A percentile compares a stretch with the other conserved stretches of the same genome.
Conservation (phyloP, 2,329 filamentous ascomycete species). For the Cylindrodendrum hubeiense region DNA sequence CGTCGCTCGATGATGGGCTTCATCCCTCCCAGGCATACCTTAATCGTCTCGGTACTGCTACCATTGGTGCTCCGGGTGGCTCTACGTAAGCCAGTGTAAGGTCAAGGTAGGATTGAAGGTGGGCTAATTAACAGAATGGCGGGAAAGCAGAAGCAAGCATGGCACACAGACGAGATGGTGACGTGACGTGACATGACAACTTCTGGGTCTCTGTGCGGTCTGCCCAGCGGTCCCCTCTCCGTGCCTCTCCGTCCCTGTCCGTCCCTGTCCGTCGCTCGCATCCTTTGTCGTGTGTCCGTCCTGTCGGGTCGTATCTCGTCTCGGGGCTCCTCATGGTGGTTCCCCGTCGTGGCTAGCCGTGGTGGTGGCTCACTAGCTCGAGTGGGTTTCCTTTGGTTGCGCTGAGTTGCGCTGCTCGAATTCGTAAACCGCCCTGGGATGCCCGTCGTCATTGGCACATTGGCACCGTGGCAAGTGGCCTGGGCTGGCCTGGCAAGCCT, state of each 20-base stretch:
- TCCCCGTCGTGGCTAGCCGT: slow-evolving; percentile 33
- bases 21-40: background rate
- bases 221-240: background rate
- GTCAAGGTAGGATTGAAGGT: slow-evolving; percentile 27
- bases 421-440: slow-evolving; percentile 6
- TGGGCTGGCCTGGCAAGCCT: background rate
- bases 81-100: slow-evolving; percentile 22
- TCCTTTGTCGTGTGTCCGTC: slow-evolving; percentile 19
- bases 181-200: slow-evolving; percentile 31
- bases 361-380: background rate
- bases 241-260: background rate
- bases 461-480: background rate
- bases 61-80: slow-evolving; percentile 14
- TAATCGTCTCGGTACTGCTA: slow-evolving; percentile 7
- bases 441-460: slow-evolving; percentile 1
- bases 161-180: slow-evolving; percentile 18
- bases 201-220: background rate
- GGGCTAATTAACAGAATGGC: slow-evolving; percentile 17
- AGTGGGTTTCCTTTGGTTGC: slow-evolving; percentile 13
- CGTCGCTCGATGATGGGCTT: background rate
- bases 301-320: slow-evolving; percentile 34
- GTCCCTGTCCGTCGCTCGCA: background rate
- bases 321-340: slow-evolving; percentile 38
- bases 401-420: slow-evolving; percentile 14
- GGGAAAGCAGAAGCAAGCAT: slow-evolving; percentile 9